A percentile compares a stretch with the other conserved stretches of the same genome.
Evolutionary conservation across 108 stramenopile genomes (phyloP).

Genomic region (Cyclotella choctawhatcheeana): DNA sequence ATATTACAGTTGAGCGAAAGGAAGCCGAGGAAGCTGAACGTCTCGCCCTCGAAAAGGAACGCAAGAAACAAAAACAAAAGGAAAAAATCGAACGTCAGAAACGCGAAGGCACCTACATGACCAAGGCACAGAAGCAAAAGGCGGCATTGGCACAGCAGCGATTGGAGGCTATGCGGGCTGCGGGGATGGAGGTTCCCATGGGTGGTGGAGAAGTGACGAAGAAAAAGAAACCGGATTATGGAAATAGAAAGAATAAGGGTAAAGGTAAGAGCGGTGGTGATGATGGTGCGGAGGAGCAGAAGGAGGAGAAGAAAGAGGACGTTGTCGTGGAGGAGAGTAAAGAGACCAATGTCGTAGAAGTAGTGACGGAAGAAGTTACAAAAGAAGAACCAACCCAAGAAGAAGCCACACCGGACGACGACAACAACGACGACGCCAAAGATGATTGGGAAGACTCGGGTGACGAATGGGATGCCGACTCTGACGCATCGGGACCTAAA

Average conservation of each 20-base stretch:
- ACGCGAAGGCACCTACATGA: constrained; percentile 92
- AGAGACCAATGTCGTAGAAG: constrained; percentile 28
- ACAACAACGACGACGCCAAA: constrained; percentile 49
- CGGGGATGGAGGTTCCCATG: constrained; percentile 77
- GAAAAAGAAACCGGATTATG: constrained; percentile 42
- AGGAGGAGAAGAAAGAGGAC: constrained; percentile 39
- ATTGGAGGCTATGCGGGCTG: constrained; percentile 82
- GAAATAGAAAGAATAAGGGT: constrained; percentile 45
- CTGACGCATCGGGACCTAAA: constrained; percentile 70
- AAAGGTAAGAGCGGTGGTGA: too few relatives aligned
- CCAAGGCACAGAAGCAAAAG: constrained; percentile 87
- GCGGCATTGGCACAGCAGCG: constrained; percentile 75
- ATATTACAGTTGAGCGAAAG: constrained; percentile 47
- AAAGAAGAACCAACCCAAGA: constrained; percentile 26
- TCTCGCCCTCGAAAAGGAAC: constrained; percentile 76
- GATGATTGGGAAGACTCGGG: constrained; percentile 82
- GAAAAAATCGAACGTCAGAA: constrained; percentile 92
- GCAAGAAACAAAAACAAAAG: constrained; percentile 82
- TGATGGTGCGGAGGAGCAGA: constrained; percentile 7
- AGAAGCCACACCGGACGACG: constrained; percentile 37
- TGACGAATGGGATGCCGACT: constrained; percentile 88
- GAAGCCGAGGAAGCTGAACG: constrained; percentile 71
- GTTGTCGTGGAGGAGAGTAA: constrained; percentile 49
- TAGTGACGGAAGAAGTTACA: constrained; percentile 29
- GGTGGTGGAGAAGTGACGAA: constrained; percentile 10